Evolutionary conservation across 1,284 basidiomycete species (phyloP).

Genomic region (Tylopilus sp.): DNA sequence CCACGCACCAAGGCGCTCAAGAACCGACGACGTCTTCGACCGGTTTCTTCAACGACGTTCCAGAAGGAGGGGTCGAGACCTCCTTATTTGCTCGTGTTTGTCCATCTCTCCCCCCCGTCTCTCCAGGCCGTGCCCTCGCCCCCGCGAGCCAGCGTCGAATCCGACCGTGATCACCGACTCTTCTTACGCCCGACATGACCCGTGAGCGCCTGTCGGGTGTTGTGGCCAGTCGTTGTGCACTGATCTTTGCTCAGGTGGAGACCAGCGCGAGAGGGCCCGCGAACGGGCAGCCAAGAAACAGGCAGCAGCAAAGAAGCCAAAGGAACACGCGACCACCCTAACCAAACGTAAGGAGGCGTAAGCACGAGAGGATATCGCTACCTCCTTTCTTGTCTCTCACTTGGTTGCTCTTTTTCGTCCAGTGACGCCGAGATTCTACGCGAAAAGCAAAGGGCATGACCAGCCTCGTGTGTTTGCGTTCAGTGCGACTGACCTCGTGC

Average conservation of each 20-base stretch:
- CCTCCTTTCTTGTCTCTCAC: slow-evolving; percentile 23
- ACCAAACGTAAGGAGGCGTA: slow-evolving; percentile 73
- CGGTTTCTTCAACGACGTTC: slow-evolving; percentile 4
- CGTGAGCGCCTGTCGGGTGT: slow-evolving; percentile 36
- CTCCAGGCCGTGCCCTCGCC: background rate
- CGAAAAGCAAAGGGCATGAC: slow-evolving; percentile 69
- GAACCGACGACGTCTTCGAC: background rate
- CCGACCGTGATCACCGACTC: slow-evolving; percentile 4
- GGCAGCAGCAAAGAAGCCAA: slow-evolving; percentile 49
- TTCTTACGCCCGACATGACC: slow-evolving; percentile 40
- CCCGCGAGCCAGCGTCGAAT: slow-evolving; percentile 9
- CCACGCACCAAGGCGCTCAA: slow-evolving; percentile 12
- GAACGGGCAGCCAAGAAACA: slow-evolving; percentile 70
- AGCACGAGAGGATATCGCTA: slow-evolving; percentile 35
- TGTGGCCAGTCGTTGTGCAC: background rate
- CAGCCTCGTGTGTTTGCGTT: slow-evolving; percentile 11
- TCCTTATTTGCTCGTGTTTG: slow-evolving; percentile 30
- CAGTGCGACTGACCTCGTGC: slow-evolving; percentile 13
- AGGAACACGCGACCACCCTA: slow-evolving; percentile 60
- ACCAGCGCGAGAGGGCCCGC: slow-evolving; percentile 75
- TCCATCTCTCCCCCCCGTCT: too few species aligned
- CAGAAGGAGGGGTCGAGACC: background rate
- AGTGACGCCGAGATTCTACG: slow-evolving; percentile 72
- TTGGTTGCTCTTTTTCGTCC: slow-evolving; percentile 16
- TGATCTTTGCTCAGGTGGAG: slow-evolving; percentile 55